phyloP scores from a whole-genome alignment of 1,284 basidiomycete genomes.

The Ceratobasidium sp. region DNA sequence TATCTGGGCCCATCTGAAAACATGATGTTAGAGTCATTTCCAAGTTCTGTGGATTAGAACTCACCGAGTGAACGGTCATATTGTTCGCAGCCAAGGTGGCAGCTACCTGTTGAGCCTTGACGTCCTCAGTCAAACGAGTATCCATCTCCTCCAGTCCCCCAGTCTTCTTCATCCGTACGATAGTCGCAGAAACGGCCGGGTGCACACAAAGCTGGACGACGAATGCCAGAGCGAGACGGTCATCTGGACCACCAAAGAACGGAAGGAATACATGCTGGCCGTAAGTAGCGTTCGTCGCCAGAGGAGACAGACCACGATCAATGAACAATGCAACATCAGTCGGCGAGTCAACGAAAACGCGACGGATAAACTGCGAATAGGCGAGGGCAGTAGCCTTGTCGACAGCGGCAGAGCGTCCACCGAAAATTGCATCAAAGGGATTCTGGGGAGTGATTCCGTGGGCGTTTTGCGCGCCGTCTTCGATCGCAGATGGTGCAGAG shows the following conservation, averaged over 20 bases:
- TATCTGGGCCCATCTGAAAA: conserved; percentile 60
- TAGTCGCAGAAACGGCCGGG: conserved; percentile 67
- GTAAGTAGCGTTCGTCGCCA: conserved; percentile 46
- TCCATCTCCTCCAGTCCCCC: conserved; percentile 47
- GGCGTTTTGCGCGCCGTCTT: conserved; percentile 19
- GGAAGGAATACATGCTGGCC: conserved; percentile 78
- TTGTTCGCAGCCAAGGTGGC: conserved; percentile 49
- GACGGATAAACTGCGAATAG: conserved; percentile 81
- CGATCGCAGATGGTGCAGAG: conserved; percentile 38
- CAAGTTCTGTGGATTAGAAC: conserved; percentile 27
- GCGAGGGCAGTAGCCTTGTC: conserved; percentile 54
- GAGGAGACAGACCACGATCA: conserved; percentile 63
- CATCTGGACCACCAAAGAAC: conserved; percentile 93
- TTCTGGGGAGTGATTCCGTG: conserved; percentile 46
- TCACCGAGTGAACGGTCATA: conserved; percentile 58
- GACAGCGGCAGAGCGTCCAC: conserved; percentile 41
- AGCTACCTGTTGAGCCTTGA: conserved; percentile 47
- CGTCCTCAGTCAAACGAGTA: conserved; percentile 40
- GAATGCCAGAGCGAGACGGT: conserved; percentile 80
- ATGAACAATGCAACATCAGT: conserved; percentile 83
- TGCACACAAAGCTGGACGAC: conserved; percentile 79
- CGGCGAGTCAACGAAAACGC: conserved; percentile 69
- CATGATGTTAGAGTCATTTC: conserved; percentile 6
- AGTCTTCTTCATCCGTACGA: conserved; percentile 65
- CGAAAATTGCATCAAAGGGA: conserved; percentile 72